phyloP scores from a whole-genome alignment of 768 basidiomycete genomes.

The Nevesoporus exiguus region DNA sequence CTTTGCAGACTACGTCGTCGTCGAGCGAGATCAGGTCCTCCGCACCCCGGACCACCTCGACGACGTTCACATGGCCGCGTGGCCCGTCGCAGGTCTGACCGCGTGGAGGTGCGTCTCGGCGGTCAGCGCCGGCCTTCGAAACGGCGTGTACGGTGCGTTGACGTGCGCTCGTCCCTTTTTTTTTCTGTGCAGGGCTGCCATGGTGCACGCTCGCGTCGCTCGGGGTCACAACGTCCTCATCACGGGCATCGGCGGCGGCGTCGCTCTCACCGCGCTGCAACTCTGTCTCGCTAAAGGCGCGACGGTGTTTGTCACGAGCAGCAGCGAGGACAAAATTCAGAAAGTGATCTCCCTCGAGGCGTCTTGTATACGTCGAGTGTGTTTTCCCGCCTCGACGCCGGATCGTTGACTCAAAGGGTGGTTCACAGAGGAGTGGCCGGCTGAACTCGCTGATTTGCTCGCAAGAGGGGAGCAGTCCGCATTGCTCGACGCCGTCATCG shows the following conservation, averaged over 20 bases:
- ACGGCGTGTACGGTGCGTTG: background rate
- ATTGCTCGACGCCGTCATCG: constrained; percentile 59
- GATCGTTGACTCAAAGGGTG: background rate
- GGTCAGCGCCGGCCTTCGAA: background rate
- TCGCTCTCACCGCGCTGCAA: constrained; percentile 74
- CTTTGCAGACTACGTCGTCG: constrained; percentile 71
- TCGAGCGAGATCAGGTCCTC: constrained; percentile 68
- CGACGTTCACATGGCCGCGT: constrained; percentile 68
- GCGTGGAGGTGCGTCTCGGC: constrained; percentile 71
- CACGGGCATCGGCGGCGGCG: constrained; percentile 82
- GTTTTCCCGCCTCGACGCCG: constrained; percentile 15
- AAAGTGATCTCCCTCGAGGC: constrained; percentile 66
- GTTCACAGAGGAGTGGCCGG: constrained; percentile 48
- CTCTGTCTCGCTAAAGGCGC: constrained; percentile 72
- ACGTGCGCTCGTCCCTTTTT: background rate
- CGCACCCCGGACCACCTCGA: constrained; percentile 62
- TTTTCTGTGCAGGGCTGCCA: constrained; percentile 49
- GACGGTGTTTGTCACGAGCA: constrained; percentile 79
- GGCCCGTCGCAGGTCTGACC: constrained; percentile 75
- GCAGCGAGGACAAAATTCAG: constrained; percentile 62
- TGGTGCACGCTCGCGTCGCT: constrained; percentile 61
- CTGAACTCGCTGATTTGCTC: constrained; percentile 43
- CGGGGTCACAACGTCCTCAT: constrained; percentile 72
- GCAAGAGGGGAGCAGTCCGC: constrained; percentile 25
- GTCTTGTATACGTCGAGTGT: constrained; percentile 66